Base-by-base conservation (phyloP, 1,139 yeast species). In the Pichia sp. region DNA sequence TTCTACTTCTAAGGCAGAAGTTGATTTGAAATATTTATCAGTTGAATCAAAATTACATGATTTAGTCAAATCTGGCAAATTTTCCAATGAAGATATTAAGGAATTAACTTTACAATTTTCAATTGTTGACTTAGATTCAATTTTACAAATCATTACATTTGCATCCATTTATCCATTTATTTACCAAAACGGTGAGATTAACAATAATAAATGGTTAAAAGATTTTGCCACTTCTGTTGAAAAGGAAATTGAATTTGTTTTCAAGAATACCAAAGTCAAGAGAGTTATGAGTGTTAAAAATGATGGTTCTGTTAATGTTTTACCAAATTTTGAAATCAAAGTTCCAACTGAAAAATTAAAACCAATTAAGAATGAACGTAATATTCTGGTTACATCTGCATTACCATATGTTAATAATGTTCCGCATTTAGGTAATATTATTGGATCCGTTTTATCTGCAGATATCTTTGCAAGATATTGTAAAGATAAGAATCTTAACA, bases 391-490 rank as follows among this genome's bases (percentile, higher is more conserved):
- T 62, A 90, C 98, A 1, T 90, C 97, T 24, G 97, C 99, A 32
- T 77, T 92, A 61, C 99, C 99, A 15, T 92, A 92, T 61, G 98
- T 92, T 50, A 92, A 92, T 70, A 92, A 92, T 63, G 98, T 92
- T 49, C 99, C 99, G 44, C 99, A 92, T 68, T 76, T 92, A 67
- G 99, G 99, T 62, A 92, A 92, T 70, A 89, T 92, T 59, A 80
- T 92, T 51, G 99, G 99, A 9, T 85, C 96, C 38, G 97, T 92
- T 34, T 76, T 92, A 56, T 81, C 92, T 51, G 98, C 98, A 34
- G 99, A 92, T 71, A 87, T 92, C 55, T 94, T 79, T 69, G 77
- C 97, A 48, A 82, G 98, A 65, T 92, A 86, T 68, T 80, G 86
- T 63, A 90, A 89, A 68, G 82, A 85, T 57, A 80, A 97, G 71